These are phyloP conservation scores for Stagonosporopsis tanaceti DNA, from an alignment of 2,329 filamentous ascomycete species.

Conservation along the genomic window DNA sequence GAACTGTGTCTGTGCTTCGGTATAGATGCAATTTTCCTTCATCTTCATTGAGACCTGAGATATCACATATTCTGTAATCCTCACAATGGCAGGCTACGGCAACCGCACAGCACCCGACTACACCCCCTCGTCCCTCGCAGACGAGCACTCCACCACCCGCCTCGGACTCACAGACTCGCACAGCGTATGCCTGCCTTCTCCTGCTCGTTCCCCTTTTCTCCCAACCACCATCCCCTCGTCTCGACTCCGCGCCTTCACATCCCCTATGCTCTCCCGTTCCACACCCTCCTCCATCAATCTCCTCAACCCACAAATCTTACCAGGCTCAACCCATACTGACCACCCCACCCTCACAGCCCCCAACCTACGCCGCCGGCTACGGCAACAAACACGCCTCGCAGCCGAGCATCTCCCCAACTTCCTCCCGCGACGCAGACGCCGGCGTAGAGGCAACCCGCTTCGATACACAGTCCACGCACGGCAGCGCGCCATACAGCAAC, in stretches of 20 bases:
- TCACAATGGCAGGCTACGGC: slow-evolving; percentile 46
- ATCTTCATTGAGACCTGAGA: neutral
- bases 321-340: no score
- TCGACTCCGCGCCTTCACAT: no score
- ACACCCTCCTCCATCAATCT: neutral
- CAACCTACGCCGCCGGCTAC: slow-evolving; percentile 14
- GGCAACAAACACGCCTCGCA: slow-evolving; percentile 14
- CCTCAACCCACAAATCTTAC: no score
- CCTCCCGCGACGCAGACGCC: neutral
- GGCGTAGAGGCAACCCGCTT: neutral
- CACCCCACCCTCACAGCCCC: neutral
- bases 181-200: slow-evolving; percentile 1
- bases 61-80: neutral
- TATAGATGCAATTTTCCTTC: neutral
- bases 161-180: slow-evolving; percentile 37
- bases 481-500: slow-evolving; percentile 37
- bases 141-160: slow-evolving; percentile 39
- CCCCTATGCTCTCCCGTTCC: no score
- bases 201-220: no score
- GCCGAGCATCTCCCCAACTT: neutral
- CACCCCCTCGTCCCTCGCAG: slow-evolving; percentile 23
- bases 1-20: neutral
- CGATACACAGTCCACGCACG: slow-evolving; percentile 4
- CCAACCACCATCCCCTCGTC: neutral
- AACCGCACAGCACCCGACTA: slow-evolving; percentile 43